Percentiles rank a stretch among this genome's conserved stretches.
These are phyloP conservation scores for Colletotrichum brevisporum DNA, from an alignment of 2,329 filamentous ascomycete species.

Conservation along the genomic window DNA sequence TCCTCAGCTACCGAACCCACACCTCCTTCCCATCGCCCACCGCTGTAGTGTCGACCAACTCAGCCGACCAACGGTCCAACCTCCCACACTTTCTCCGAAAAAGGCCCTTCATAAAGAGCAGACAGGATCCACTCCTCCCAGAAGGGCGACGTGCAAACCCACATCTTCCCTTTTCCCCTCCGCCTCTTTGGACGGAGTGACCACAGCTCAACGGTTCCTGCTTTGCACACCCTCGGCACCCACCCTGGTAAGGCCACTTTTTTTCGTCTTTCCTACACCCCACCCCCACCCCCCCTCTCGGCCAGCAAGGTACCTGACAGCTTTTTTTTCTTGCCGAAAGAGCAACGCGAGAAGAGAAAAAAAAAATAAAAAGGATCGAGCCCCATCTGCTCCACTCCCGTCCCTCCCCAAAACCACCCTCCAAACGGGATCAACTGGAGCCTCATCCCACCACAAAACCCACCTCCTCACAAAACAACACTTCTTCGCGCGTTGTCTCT, in stretches of 20 bases:
- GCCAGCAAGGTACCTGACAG: conserved; percentile 39
- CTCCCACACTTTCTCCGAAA: conserved; percentile 41
- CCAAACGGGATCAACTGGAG: conserved; percentile 44
- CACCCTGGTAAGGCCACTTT: conserved; percentile 38
- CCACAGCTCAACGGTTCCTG: conserved; percentile 40
- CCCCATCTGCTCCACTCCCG: conserved; percentile 42
- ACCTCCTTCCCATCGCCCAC: conserved; percentile 11
- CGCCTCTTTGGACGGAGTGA: conserved; percentile 39
- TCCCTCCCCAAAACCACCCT: conserved; percentile 42
- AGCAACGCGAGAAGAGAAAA: conserved; percentile 34
- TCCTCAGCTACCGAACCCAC: conserved; percentile 35
- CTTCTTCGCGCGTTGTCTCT: conserved; percentile 36
- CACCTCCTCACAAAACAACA: conserved; percentile 41
- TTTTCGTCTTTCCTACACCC: conserved; percentile 11
- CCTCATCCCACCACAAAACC: conserved; percentile 43
- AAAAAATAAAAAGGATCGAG: conserved; percentile 42
- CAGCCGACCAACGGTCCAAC: conserved; percentile 37
- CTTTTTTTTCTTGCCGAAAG: conserved; percentile 34
- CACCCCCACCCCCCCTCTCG: conserved; percentile 9
- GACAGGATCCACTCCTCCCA: conserved; percentile 39
- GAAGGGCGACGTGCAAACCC: conserved; percentile 41
- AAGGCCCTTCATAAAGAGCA: conserved; percentile 40
- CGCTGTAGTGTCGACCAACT: conserved; percentile 23
- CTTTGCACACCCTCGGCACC: conserved; percentile 38
- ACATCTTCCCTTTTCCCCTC: conserved; percentile 40